These are phyloP conservation scores for Mortierella sp. DNA, from an alignment of 371 early-diverging fungal species.

Conservation along the genomic window DNA sequence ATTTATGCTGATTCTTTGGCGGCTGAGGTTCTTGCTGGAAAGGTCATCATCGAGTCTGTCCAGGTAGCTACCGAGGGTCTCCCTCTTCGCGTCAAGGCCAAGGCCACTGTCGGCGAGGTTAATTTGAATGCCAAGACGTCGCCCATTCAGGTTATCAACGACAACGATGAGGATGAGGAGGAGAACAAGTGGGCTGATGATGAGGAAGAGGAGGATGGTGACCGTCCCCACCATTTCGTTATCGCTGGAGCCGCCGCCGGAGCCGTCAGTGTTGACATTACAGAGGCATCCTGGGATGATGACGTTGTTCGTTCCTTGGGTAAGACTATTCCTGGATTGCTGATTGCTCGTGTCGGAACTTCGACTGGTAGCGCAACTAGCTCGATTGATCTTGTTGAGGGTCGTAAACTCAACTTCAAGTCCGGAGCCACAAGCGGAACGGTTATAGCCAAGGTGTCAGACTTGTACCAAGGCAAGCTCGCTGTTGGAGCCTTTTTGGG, in stretches of 20 bases:
- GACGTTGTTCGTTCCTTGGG: background rate
- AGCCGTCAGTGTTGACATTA: background rate
- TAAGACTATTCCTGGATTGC: conserved; percentile 22
- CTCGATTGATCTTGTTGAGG: conserved; percentile 17
- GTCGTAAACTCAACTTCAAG: conserved; percentile 10
- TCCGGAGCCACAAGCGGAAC: conserved; percentile 9
- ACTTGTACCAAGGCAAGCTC: conserved; percentile 37
- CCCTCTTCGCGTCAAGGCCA: conserved; percentile 2
- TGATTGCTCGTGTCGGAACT: conserved; percentile 14
- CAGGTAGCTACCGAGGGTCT: conserved; percentile 16
- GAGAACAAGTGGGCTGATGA: background rate
- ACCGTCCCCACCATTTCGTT: background rate
- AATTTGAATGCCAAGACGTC: conserved; percentile 18
- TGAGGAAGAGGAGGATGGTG: background rate
- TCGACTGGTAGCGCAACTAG: conserved; percentile 5
- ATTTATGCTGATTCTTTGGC: conserved; percentile 19
- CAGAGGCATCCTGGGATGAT: background rate
- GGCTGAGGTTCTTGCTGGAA: conserved; percentile 16
- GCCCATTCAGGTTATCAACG: background rate
- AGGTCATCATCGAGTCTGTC: conserved; percentile 16
- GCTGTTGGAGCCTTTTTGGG: conserved; percentile 15
- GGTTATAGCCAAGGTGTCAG: conserved; percentile 21
- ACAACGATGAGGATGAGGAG: conserved; percentile 12
- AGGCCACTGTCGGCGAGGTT: conserved; percentile 10
- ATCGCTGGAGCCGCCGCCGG: background rate